Evolutionary conservation across 2,329 filamentous ascomycete species (phyloP).

Genomic region (Fusarium luffae): DNA sequence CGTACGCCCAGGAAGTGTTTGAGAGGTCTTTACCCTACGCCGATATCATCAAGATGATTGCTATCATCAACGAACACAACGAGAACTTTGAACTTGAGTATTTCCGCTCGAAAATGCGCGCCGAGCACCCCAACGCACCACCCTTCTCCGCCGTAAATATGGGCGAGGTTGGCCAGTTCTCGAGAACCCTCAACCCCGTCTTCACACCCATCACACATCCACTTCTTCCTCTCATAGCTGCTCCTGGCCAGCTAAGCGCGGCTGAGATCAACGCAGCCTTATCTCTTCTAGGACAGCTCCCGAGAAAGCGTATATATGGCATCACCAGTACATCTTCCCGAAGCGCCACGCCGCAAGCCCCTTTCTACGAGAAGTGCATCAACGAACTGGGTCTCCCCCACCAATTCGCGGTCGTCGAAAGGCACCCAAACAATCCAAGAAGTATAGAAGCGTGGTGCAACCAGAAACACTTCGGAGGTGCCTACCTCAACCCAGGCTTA

Average conservation of each 20-base stretch:
- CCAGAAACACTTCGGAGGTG: constrained; percentile 82
- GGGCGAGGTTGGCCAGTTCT: constrained; percentile 87
- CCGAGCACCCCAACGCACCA: constrained; percentile 74
- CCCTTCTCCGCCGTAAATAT: constrained; percentile 88
- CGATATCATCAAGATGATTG: constrained; percentile 92
- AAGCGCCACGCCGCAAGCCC: constrained; percentile 74
- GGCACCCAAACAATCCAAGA: constrained; percentile 70
- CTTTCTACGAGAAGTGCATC: constrained; percentile 87
- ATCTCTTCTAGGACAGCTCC: constrained; percentile 81
- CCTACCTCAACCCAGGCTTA: constrained; percentile 81
- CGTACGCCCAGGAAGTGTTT: constrained; percentile 77
- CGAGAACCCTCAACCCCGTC: constrained; percentile 83
- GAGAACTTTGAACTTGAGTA: constrained; percentile 93
- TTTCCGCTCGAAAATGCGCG: constrained; percentile 81
- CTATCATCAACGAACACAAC: constrained; percentile 81
- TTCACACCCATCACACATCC: constrained; percentile 92
- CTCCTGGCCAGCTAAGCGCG: constrained; percentile 85
- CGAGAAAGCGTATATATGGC: constrained; percentile 82
- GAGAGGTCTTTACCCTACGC: constrained; percentile 77
- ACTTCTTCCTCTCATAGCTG: constrained; percentile 83
- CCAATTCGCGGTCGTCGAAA: constrained; percentile 79
- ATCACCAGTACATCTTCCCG: constrained; percentile 77
- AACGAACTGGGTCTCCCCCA: constrained; percentile 89
- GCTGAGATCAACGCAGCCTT: constrained; percentile 86
- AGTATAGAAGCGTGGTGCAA: constrained; percentile 78